A percentile compares a stretch with the other conserved stretches of the same genome.
These are phyloP conservation scores for Populus tremula DNA, from an alignment of 345 rosid genomes.

Conservation along the genomic window DNA sequence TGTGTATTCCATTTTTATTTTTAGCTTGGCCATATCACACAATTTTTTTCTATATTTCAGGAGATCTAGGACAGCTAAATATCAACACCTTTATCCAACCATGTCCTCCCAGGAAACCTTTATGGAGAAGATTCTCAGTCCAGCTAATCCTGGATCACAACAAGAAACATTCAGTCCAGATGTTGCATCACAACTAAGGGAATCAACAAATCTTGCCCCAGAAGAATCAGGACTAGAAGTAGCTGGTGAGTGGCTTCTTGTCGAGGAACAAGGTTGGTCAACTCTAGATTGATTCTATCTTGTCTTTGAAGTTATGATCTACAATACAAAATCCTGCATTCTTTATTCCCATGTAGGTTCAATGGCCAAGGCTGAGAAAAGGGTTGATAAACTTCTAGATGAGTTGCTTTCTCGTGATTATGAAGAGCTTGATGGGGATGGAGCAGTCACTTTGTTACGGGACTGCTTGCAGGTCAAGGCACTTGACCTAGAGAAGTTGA, in stretches of 20 bases:
- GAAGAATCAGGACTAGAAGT: slow-evolving; percentile 14
- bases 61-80: slow-evolving; percentile 45
- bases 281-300: background rate
- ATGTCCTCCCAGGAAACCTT: slow-evolving; percentile 36
- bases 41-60: slow-evolving; percentile 21
- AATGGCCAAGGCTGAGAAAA: slow-evolving; percentile 38
- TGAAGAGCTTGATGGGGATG: slow-evolving; percentile 64
- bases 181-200: slow-evolving; percentile 20
- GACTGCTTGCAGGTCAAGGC: slow-evolving; percentile 63
- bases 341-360: slow-evolving; percentile 35
- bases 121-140: slow-evolving; percentile 32
- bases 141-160: slow-evolving; percentile 22
- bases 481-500: slow-evolving; percentile 38
- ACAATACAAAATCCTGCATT: background rate
- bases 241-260: slow-evolving; percentile 45
- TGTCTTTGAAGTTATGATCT: background rate
- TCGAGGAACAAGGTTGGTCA: slow-evolving; percentile 10
- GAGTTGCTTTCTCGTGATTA: slow-evolving; percentile 45
- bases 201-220: slow-evolving; percentile 1
- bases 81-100: slow-evolving; percentile 41
- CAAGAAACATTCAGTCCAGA: slow-evolving; percentile 28
- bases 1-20: background rate
- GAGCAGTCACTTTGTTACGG: slow-evolving; percentile 47
- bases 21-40: background rate
- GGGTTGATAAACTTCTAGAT: slow-evolving; percentile 45